Conservation (phyloP, 306 rosid genomes). For the Boehmeria nivea region DNA sequence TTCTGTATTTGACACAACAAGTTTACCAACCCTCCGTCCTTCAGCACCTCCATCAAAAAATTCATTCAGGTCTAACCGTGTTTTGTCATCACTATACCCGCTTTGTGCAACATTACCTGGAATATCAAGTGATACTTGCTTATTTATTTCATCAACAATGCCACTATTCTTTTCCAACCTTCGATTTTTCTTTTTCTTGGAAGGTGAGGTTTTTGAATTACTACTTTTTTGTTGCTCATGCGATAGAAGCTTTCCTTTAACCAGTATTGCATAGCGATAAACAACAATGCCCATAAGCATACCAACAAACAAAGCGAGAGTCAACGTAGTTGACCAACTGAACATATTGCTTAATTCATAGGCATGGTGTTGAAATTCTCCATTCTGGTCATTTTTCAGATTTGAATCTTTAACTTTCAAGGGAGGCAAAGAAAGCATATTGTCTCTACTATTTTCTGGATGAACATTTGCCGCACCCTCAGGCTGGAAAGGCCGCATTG, state of each 20-base stretch:
- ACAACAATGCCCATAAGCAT: slow-evolving; percentile 28
- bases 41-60: slow-evolving; percentile 31
- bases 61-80: slow-evolving; percentile 18
- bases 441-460: slow-evolving; percentile 23
- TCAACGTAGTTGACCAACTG: slow-evolving; percentile 28
- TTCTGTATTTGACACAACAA: slow-evolving; percentile 50
- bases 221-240: slow-evolving; percentile 25
- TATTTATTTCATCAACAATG: slow-evolving; percentile 22
- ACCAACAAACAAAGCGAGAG: slow-evolving; percentile 16
- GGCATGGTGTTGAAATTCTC: not conserved
- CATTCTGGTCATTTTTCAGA: slow-evolving; percentile 17
- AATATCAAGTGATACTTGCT: too few species aligned
- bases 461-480: slow-evolving; percentile 4
- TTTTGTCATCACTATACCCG: slow-evolving; percentile 22
- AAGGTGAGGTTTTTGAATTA: slow-evolving; percentile 27
- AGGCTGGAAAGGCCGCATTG: too few species aligned
- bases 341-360: slow-evolving; percentile 1
- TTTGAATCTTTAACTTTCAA: slow-evolving; percentile 17
- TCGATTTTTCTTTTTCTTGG: slow-evolving; percentile 41
- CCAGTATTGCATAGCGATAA: slow-evolving; percentile 3
- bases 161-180: slow-evolving; percentile 28
- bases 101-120: not conserved
- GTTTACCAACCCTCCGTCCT: slow-evolving; percentile 58
- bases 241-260: slow-evolving; percentile 10
- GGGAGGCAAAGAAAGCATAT: slow-evolving; percentile 17